These are phyloP conservation scores for Sindora glabra DNA, from an alignment of 306 rosid species.

Conservation along the genomic window DNA sequence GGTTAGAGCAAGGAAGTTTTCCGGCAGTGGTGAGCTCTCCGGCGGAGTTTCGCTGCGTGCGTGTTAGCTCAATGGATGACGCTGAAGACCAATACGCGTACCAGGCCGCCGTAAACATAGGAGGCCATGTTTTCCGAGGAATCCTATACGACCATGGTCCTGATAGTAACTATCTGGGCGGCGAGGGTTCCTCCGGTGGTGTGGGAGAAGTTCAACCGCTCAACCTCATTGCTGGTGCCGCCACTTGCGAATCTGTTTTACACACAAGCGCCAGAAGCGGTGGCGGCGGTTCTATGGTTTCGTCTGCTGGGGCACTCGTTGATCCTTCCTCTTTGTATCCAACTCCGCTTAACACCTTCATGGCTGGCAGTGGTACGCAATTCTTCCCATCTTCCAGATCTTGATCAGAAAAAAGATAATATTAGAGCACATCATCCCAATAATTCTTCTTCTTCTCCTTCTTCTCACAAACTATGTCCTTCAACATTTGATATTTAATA, in stretches of 20 bases:
- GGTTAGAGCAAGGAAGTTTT: constrained; percentile 63
- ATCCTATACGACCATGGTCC: constrained; percentile 80
- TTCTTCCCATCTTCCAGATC: constrained; percentile 98
- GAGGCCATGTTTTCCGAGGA: constrained; percentile 85
- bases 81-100: constrained; percentile 77
- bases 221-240: constrained; percentile 40
- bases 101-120: constrained; percentile 87
- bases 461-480: constrained; percentile 6
- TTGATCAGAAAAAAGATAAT: constrained; percentile 26
- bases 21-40: constrained; percentile 60
- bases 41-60: constrained; percentile 71
- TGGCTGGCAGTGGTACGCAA: constrained; percentile 97
- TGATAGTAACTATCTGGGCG: constrained; percentile 26
- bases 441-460: constrained; percentile 12
- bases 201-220: constrained; percentile 38
- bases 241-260: neutral
- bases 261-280: too few relatives aligned
- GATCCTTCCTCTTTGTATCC: constrained; percentile 68
- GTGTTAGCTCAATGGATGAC: constrained; percentile 65
- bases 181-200: constrained; percentile 48
- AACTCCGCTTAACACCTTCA: constrained; percentile 67
- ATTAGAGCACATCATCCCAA: neutral
- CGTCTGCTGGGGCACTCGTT: constrained; percentile 24
- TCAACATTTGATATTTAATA: constrained; percentile 20
- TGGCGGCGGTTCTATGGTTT: constrained; percentile 15